Conservation (phyloP, 768 basidiomycete species). For the Filobasidium floriforme region DNA sequence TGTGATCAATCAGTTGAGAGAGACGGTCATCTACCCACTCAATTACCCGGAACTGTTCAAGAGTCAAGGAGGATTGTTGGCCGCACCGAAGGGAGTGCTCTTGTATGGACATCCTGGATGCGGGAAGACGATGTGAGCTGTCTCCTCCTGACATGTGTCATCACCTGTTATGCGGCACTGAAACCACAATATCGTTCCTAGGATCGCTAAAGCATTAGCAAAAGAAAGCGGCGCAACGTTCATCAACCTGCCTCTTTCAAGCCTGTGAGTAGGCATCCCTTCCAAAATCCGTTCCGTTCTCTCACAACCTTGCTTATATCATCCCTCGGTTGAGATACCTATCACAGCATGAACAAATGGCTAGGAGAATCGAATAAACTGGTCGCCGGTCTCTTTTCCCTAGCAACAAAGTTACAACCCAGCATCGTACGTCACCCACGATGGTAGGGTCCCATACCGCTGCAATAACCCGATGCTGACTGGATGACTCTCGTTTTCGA, state of each 20-base stretch:
- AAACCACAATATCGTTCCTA: too few species aligned
- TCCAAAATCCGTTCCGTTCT: neutral
- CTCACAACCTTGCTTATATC: neutral
- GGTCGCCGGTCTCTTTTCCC: slow-evolving; percentile 84
- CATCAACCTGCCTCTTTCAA: slow-evolving; percentile 73
- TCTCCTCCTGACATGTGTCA: too few species aligned
- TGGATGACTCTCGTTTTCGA: neutral
- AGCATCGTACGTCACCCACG: slow-evolving; percentile 56
- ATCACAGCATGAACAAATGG: slow-evolving; percentile 50
- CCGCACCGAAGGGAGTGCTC: slow-evolving; percentile 90
- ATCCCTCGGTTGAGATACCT: neutral
- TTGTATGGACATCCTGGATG: slow-evolving; percentile 96
- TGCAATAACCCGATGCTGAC: too few species aligned
- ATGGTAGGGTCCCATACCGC: too few species aligned
- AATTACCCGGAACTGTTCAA: slow-evolving; percentile 82
- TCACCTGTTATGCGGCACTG: too few species aligned
- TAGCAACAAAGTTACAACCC: slow-evolving; percentile 87
- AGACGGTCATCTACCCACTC: slow-evolving; percentile 92
- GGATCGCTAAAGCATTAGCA: slow-evolving; percentile 92
- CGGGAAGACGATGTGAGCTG: slow-evolving; percentile 96
- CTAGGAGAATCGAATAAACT: slow-evolving; percentile 90
- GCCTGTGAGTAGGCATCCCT: slow-evolving; percentile 46
- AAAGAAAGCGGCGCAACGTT: slow-evolving; percentile 97
- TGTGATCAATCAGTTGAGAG: slow-evolving; percentile 80
- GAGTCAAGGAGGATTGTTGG: slow-evolving; percentile 66